Evolutionary conservation across 306 rosid species (phyloP).

Genomic region (Alnus glutinosa): DNA sequence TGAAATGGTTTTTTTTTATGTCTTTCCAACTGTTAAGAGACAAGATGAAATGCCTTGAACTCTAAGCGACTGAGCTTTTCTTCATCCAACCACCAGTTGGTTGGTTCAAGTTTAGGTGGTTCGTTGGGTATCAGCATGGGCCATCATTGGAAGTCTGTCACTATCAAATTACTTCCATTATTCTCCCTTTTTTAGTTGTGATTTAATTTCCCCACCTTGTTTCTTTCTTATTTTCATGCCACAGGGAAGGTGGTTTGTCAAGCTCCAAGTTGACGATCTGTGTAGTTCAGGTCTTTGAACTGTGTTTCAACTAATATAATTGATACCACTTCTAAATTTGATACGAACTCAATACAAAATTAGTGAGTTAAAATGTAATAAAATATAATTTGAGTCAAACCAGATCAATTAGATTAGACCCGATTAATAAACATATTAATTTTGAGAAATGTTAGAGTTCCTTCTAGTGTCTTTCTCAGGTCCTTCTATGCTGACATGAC

Average conservation of each 20-base stretch:
- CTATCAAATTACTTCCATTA: not conserved
- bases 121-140: constrained; percentile 35
- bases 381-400: too few relatives aligned
- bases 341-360: too few relatives aligned
- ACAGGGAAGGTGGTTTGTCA: not conserved
- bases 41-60: constrained; percentile 33
- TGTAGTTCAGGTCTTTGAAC: not conserved
- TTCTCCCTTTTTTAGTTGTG: too few relatives aligned
- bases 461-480: too few relatives aligned
- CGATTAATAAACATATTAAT: too few relatives aligned
- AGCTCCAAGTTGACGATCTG: not conserved
- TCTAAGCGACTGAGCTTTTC: constrained; percentile 38
- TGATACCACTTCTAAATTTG: too few relatives aligned
- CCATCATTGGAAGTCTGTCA: not conserved
- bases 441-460: too few relatives aligned
- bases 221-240: not conserved
- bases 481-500: too few relatives aligned
- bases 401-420: too few relatives aligned
- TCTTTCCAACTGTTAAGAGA: constrained; percentile 20
- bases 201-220: too few relatives aligned
- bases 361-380: too few relatives aligned
- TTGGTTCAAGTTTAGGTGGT: constrained; percentile 46
- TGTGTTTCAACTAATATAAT: not conserved
- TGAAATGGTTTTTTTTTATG: not conserved
- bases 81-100: constrained; percentile 77